Evolutionary conservation across 2,329 filamentous ascomycete genomes (phyloP).

Genomic region (Nothopassalora personata): DNA sequence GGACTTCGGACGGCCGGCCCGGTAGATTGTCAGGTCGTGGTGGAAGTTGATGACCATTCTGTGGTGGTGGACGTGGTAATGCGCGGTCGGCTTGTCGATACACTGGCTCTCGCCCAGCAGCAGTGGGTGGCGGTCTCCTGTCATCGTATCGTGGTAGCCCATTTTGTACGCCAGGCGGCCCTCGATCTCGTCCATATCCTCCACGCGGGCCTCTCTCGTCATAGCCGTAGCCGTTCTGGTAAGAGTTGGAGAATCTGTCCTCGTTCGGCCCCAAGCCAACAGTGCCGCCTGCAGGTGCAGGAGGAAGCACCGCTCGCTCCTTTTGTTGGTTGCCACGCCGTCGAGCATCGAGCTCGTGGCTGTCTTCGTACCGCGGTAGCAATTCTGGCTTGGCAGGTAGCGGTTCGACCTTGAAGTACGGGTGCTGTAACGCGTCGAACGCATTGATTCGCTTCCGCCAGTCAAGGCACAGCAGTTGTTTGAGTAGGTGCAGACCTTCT

Average conservation of each 20-base stretch:
- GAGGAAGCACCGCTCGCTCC: slow-evolving; percentile 68
- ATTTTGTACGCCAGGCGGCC: slow-evolving; percentile 30
- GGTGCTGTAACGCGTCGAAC: slow-evolving; percentile 84
- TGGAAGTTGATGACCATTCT: slow-evolving; percentile 30
- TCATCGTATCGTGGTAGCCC: slow-evolving; percentile 25
- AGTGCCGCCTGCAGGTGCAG: slow-evolving; percentile 84
- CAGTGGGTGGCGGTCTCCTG: slow-evolving; percentile 19
- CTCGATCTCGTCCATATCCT: slow-evolving; percentile 30
- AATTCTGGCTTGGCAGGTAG: slow-evolving; percentile 77
- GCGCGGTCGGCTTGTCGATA: slow-evolving; percentile 23
- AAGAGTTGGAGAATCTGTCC: slow-evolving; percentile 45
- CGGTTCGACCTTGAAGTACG: slow-evolving; percentile 79
- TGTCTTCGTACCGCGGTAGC: slow-evolving; percentile 87
- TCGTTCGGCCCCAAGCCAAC: slow-evolving; percentile 68
- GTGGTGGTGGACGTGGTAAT: slow-evolving; percentile 12
- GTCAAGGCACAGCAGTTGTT: slow-evolving; percentile 78
- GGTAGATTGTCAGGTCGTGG: slow-evolving; percentile 19
- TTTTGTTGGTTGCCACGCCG: slow-evolving; percentile 77
- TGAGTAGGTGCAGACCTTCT: slow-evolving; percentile 70
- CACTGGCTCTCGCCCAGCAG: slow-evolving; percentile 19
- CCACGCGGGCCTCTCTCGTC: slow-evolving; percentile 21
- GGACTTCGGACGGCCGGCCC: slow-evolving; percentile 22
- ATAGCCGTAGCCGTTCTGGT: slow-evolving; percentile 27
- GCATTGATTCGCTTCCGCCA: slow-evolving; percentile 88
- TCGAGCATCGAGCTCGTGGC: slow-evolving; percentile 83